These are phyloP conservation scores for Hibiscus tridactylites DNA, from an alignment of 345 rosid genomes.

Conservation along the genomic window DNA sequence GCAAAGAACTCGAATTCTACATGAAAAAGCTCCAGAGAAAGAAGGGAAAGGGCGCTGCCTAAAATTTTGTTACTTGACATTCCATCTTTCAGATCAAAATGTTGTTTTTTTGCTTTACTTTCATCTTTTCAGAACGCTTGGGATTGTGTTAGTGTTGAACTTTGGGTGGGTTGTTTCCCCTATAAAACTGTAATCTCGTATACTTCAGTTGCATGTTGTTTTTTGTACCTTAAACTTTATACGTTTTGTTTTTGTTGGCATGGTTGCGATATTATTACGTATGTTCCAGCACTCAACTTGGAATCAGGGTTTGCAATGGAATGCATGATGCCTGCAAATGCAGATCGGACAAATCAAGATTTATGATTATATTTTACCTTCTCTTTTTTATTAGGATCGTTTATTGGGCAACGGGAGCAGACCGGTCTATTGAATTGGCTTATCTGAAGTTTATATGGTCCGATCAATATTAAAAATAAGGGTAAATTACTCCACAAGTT, in stretches of 20 bases:
- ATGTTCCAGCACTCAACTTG: background rate
- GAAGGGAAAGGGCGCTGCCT: constrained; percentile 80
- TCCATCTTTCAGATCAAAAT: background rate
- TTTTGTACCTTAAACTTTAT: background rate
- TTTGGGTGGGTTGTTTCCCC: background rate
- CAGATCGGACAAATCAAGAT: too few species aligned
- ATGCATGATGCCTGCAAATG: too few species aligned
- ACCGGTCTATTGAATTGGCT: too few species aligned
- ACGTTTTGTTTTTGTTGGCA: background rate
- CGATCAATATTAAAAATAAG: too few species aligned
- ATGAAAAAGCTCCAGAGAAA: constrained; percentile 84
- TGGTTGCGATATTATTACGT: background rate
- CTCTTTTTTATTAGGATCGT: too few species aligned
- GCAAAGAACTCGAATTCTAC: constrained; percentile 67
- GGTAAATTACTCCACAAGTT: too few species aligned
- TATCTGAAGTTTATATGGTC: too few species aligned
- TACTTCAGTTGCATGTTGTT: background rate
- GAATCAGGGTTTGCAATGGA: too few species aligned
- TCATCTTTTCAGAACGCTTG: background rate
- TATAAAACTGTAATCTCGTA: background rate
- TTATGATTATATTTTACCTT: too few species aligned
- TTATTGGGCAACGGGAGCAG: too few species aligned
- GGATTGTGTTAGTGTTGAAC: constrained; percentile 5
- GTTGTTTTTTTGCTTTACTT: background rate
- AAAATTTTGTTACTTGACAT: constrained; percentile 11